Conservation (phyloP, 176 grass and related monocot genomes). For the Triticum timopheevii region DNA sequence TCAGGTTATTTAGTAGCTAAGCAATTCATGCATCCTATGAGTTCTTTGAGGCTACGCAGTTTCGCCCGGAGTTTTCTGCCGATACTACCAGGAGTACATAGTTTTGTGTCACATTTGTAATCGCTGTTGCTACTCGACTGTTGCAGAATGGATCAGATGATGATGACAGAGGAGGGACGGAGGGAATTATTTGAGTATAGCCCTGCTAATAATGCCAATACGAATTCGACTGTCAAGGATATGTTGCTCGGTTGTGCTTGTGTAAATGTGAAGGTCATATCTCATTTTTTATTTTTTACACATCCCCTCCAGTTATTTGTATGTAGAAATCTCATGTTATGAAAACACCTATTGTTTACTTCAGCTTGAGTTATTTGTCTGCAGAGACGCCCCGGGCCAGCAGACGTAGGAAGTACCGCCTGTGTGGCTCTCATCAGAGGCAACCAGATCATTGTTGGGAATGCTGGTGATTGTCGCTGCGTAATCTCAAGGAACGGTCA, state of each 20-base stretch:
- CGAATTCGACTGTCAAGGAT: background rate
- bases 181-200: constrained; percentile 25
- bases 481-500: constrained; percentile 38
- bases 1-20: constrained; percentile 30
- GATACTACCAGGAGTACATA: background rate
- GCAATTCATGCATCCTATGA: background rate
- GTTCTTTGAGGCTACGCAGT: background rate
- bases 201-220: background rate
- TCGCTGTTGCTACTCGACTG: background rate
- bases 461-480: constrained; percentile 53
- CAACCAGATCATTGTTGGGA: constrained; percentile 46
- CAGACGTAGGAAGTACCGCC: constrained; percentile 30
- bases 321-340: constrained; percentile 8
- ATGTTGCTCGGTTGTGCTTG: background rate
- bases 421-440: constrained; percentile 52
- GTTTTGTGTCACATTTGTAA: constrained; percentile 7
- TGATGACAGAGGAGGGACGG: background rate
- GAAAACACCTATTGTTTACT: constrained; percentile 5
- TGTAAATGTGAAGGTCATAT: constrained; percentile 12
- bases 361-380: constrained; percentile 8
- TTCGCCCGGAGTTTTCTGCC: background rate
- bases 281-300: constrained; percentile 8
- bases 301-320: background rate
- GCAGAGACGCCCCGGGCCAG: constrained; percentile 19
- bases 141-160: constrained; percentile 44